Evolutionary conservation across 2,329 filamentous ascomycete genomes (phyloP), one percentile per base, ranked within the genome.

Genomic region (Metarhizium guizhouense): DNA sequence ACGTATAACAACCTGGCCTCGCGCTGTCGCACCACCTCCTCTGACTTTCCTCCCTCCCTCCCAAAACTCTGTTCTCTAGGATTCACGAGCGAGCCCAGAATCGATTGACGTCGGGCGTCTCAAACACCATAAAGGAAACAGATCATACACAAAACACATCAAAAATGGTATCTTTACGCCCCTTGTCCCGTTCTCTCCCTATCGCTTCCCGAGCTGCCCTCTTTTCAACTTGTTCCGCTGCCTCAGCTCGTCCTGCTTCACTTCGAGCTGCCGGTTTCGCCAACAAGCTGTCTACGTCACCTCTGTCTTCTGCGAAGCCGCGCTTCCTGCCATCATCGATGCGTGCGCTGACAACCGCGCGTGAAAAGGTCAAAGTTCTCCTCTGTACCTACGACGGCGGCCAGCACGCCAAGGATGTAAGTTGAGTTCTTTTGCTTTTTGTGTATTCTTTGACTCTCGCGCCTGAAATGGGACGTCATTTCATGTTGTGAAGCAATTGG

Each of bases 301-400:
- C 47, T 58, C 58, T 30, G 49, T 55, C 56, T 55, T 76, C 62
- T 70, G 78, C 49, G 54, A 20, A 13, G 77, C 63, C 70, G 78
- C 61, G 69, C 63, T 75, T 74, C 66, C 69, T 67, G 67, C 72
- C 63, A 70, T 59, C 56, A 74, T 55, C 58, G 49, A 51, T 57
- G 65, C 82, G 83, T 76, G 82, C 74, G 74, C 77, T 80, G 68
- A 80, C 77, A 65, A 72, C 72, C 59, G 60, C 63, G 57, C 64
- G 64, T 63, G 64, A 67, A 68, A 65, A 96, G 91, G 92, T 92
- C 79, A 96, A 96, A 80, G 89, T 96, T 76, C 86, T 96, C 71
- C 81, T 92, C 70, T 89, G 95, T 66, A 83, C 96, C 65, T 96
- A 96, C 81, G 92, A 96, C 76, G 92, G 91, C 72, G 82, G 84